phyloP scores from a whole-genome alignment of 805 yeast genomes.

The Torulaspora franciscae region DNA sequence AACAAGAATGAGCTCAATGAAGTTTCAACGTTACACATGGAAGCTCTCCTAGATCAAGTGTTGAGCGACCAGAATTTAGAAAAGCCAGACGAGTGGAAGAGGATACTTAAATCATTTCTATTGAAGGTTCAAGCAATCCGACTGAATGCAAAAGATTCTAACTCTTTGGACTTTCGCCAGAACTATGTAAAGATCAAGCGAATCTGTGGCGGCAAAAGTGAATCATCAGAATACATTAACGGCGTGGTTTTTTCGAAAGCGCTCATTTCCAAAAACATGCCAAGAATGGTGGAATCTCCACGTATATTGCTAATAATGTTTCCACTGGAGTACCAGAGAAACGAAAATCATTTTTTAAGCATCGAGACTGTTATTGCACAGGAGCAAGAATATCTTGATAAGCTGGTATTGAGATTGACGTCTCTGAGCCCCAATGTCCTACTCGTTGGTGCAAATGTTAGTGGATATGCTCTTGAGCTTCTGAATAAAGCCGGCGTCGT shows the following conservation, averaged over 20 bases:
- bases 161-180: conserved; percentile 78
- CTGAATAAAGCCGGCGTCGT: conserved; percentile 72
- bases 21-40: conserved; percentile 41
- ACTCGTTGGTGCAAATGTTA: conserved; percentile 70
- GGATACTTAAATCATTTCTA: conserved; percentile 47
- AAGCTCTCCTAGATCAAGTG: conserved; percentile 52
- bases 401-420: conserved; percentile 70
- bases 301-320: conserved; percentile 78
- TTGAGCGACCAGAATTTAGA: conserved; percentile 53
- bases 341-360: conserved; percentile 75
- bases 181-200: conserved; percentile 77
- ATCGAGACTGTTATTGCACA: conserved; percentile 81
- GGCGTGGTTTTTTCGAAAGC: conserved; percentile 84
- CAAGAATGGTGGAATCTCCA: conserved; percentile 57
- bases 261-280: conserved; percentile 77
- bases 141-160: conserved; percentile 56
- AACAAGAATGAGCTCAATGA: conserved; percentile 35
- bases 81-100: conserved; percentile 54
- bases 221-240: conserved; percentile 57
- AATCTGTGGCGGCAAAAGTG: conserved; percentile 66
- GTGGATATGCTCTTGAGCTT: conserved; percentile 73
- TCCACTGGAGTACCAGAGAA: conserved; percentile 78
- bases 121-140: conserved; percentile 54
- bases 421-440: conserved; percentile 75
- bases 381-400: conserved; percentile 77